phyloP scores from a whole-genome alignment of 2,329 filamentous ascomycete species.

The Ophiostoma australiae region DNA sequence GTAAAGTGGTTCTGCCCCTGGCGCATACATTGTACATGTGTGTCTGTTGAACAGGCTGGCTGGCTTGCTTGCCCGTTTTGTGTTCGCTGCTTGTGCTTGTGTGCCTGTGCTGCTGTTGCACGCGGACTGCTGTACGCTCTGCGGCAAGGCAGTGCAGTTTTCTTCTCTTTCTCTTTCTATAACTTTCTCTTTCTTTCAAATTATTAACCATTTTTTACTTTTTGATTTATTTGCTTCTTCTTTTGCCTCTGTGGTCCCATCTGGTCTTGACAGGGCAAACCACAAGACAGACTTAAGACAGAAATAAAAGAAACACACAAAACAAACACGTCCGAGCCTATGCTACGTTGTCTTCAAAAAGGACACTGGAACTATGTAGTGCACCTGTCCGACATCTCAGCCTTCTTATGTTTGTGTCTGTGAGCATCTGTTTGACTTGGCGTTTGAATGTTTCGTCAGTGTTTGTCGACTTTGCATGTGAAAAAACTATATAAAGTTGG shows the following conservation, averaged over 20 bases:
- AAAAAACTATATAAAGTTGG: neutral
- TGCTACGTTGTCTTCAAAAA: neutral
- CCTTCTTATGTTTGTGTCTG: slow-evolving; percentile 2
- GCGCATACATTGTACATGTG: neutral
- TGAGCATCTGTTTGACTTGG: neutral
- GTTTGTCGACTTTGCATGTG: neutral
- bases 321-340: neutral
- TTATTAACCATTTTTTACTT: no score
- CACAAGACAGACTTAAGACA: no score
- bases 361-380: neutral
- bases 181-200: no score
- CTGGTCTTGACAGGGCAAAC: no score
- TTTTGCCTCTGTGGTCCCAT: no score
- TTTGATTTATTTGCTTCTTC: no score
- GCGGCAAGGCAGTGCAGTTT: no score
- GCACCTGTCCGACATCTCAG: neutral
- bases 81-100: no score
- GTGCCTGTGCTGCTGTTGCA: neutral
- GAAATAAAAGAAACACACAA: neutral
- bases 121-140: no score
- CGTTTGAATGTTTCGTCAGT: neutral
- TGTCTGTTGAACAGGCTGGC: neutral
- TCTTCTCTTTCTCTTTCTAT: no score
- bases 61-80: no score
- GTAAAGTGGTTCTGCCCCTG: slow-evolving; percentile 5